phyloP scores from a whole-genome alignment of 2,329 filamentous ascomycete genomes.

The Clathrospora elynae region DNA sequence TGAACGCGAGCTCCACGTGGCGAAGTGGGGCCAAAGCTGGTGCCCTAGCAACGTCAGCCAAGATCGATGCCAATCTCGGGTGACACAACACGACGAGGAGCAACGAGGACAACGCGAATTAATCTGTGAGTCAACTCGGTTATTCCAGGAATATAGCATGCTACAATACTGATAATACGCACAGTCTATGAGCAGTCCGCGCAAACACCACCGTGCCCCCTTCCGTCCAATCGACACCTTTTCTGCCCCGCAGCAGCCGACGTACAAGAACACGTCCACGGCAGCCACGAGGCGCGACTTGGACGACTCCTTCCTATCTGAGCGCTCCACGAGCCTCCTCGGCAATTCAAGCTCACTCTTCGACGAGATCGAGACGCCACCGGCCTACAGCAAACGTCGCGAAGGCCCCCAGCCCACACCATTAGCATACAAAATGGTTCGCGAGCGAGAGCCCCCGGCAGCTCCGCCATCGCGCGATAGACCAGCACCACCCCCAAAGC shows the following conservation, averaged over 20 bases:
- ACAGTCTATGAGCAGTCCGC: constrained; percentile 33
- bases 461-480: constrained; percentile 37
- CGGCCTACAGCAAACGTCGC: constrained; percentile 1
- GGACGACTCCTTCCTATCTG: constrained; percentile 8
- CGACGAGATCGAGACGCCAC: constrained; percentile 29
- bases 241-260: constrained; percentile 41
- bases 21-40: constrained; percentile 4
- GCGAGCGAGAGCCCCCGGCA: constrained; percentile 56
- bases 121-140: neutral
- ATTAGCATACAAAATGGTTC: constrained; percentile 52
- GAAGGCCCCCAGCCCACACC: constrained; percentile 5
- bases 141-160: neutral
- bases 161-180: neutral
- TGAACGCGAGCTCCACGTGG: constrained; percentile 14
- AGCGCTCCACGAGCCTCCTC: constrained; percentile 24
- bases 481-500: constrained; percentile 25
- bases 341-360: constrained; percentile 46
- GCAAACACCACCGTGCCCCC: constrained; percentile 39
- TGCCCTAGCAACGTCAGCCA: constrained; percentile 13
- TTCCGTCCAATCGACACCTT: constrained; percentile 44
- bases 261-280: constrained; percentile 20
- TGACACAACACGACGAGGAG: constrained; percentile 14
- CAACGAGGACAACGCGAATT: neutral
- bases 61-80: constrained; percentile 6
- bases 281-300: constrained; percentile 6